phyloP scores from a whole-genome alignment of 768 basidiomycete species.

The Podaxis sp. region DNA sequence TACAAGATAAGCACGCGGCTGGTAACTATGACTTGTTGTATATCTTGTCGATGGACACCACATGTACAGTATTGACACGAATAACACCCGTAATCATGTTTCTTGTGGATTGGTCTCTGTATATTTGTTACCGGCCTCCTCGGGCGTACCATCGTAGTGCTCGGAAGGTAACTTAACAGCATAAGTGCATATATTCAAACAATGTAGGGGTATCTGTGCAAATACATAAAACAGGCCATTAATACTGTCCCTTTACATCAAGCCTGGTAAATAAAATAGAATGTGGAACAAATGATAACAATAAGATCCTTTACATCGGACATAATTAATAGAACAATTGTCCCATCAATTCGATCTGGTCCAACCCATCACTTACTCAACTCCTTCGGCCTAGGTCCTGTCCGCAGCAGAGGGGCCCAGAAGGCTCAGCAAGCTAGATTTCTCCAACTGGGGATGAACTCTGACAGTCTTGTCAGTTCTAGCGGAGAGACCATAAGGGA shows the following conservation, averaged over 20 bases:
- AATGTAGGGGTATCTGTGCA: no score
- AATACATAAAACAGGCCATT: no score
- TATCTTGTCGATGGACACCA: neutral
- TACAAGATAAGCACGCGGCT: neutral
- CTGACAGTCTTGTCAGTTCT: neutral
- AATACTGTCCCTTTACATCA: no score
- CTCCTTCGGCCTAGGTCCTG: neutral
- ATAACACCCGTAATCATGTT: neutral
- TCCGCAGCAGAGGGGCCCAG: neutral
- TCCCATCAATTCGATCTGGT: neutral
- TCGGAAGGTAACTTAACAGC: no score
- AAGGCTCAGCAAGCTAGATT: neutral
- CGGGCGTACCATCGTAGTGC: no score
- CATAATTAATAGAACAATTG: neutral
- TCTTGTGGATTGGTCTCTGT: neutral
- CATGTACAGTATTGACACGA: neutral
- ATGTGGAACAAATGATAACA: no score
- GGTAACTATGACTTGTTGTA: neutral
- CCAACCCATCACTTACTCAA: neutral
- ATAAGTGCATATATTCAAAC: no score
- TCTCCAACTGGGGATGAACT: conserved; percentile 4
- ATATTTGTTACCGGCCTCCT: neutral
- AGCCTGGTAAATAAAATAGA: no score
- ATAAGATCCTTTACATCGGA: no score
- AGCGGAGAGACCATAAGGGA: neutral